phyloP scores from a whole-genome alignment of 345 rosid genomes.

The Heritiera littoralis region DNA sequence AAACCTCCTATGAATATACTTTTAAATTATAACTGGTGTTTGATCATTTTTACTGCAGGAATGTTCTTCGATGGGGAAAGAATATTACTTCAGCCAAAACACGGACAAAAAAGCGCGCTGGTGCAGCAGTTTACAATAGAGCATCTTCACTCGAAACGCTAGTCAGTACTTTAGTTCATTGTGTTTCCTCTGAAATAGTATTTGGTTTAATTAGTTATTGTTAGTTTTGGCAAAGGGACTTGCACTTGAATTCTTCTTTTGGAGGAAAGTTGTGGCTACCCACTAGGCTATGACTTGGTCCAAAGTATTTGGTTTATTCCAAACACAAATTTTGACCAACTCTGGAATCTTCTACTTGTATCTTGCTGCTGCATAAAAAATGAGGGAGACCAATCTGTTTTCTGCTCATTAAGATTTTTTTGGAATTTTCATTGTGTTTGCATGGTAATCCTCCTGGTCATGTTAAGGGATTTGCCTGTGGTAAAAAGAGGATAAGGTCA shows the following conservation, averaged over 20 bases:
- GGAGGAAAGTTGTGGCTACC: neutral
- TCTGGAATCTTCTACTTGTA: neutral
- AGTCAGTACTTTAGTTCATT: constrained; percentile 38
- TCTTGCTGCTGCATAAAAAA: neutral
- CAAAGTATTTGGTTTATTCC: neutral
- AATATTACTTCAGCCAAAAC: constrained; percentile 53
- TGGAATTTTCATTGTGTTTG: neutral
- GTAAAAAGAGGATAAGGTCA: neutral
- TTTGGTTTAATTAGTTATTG: neutral
- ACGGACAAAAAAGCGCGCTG: constrained; percentile 58
- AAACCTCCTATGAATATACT: neutral
- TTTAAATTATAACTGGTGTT: neutral
- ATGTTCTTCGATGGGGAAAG: constrained; percentile 70
- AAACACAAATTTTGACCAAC: neutral
- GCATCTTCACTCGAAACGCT: constrained; percentile 74
- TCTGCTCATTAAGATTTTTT: neutral
- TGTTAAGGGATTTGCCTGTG: neutral
- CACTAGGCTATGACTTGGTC: neutral
- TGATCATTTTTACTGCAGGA: constrained; percentile 34
- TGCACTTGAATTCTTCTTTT: neutral
- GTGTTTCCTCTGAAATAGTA: neutral
- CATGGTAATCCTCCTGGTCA: neutral
- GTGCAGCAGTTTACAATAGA: constrained; percentile 60
- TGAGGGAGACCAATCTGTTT: neutral
- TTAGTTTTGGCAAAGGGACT: neutral